These are phyloP conservation scores for Suhomyces maxii DNA, from an alignment of 1,139 yeast species.

Conservation along the genomic window DNA sequence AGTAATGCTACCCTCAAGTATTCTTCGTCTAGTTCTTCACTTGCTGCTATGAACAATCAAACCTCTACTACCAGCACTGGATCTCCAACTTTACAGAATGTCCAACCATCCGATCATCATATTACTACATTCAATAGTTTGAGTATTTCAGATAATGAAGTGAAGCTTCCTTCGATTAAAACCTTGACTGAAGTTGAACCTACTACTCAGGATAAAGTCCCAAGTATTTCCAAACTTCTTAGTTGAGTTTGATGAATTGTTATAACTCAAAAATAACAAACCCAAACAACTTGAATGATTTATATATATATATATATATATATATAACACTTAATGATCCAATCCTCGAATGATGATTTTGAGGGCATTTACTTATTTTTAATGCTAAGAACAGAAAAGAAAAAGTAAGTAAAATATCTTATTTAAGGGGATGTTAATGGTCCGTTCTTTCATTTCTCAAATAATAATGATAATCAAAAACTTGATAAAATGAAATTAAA, in stretches of 20 bases:
- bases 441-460: no score
- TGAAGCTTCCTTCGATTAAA: conserved; percentile 28
- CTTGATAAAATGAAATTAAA: no score
- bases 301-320: neutral
- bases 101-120: conserved; percentile 8
- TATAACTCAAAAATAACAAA: neutral
- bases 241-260: conserved; percentile 14
- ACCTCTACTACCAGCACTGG: neutral
- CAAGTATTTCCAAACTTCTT: conserved; percentile 32
- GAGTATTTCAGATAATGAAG: conserved; percentile 14
- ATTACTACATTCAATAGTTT: conserved; percentile 17
- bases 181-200: conserved; percentile 13
- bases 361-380: no score
- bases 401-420: no score
- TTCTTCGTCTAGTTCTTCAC: conserved; percentile 7
- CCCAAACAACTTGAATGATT: neutral
- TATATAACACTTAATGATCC: neutral
- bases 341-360: no score
- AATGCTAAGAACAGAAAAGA: no score
- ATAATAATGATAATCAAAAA: no score
- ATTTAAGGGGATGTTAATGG: no score
- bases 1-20: neutral
- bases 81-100: conserved; percentile 3
- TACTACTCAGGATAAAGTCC: conserved; percentile 23
- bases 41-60: neutral